Evolutionary conservation across 495 filamentous ascomycete species (phyloP), one percentile per base, ranked within the genome.

Genomic region (Achaetomiella virescens): DNA sequence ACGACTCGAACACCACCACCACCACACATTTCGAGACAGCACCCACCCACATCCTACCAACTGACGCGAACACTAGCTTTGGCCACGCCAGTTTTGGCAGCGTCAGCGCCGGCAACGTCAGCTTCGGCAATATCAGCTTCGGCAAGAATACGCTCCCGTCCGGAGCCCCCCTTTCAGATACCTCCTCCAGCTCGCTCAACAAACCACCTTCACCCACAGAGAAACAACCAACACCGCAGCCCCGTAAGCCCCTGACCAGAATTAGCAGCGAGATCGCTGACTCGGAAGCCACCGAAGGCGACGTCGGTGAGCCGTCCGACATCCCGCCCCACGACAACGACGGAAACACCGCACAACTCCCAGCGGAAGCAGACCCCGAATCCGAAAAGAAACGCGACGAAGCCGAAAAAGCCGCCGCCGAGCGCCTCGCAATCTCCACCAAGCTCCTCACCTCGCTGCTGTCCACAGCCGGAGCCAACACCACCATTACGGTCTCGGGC

Each of bases 191-290:
- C 55, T 52, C 61, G 1, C 58, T 75, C 9, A 76, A 76, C 59
- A 72, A 70, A 38, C 54, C 71, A 0, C 43, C 66, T 2, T 31
- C 59, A 6, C 52, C 61, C 7, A 54, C 61, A 7, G 47, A 56
- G 1, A 54, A 57, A 22, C 54, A 61, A 11, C 6, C 35, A 10
- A 45, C 31, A 12, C 42, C 48, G 3, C 14, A 35, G 2, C 38
- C 42, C 0, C 53, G 58, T 0, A 58, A 60, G 25, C 51, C 58
- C 14, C 43, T 68, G 35, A 48, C 46, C 44, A 61, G 62, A 24
- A 61, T 70, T 27, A 57, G 53, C 45, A 69, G 67, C 59, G 73
- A 75, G 54, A 60, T 77, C n/a, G 68, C 70, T 14, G 75, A 75
- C 55, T 77, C 75, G 0, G 72, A 77, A 44, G 63, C 58, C 41